Base-by-base conservation (phyloP, 768 basidiomycete species). In the Rhodosporidiobolus odoratus region DNA sequence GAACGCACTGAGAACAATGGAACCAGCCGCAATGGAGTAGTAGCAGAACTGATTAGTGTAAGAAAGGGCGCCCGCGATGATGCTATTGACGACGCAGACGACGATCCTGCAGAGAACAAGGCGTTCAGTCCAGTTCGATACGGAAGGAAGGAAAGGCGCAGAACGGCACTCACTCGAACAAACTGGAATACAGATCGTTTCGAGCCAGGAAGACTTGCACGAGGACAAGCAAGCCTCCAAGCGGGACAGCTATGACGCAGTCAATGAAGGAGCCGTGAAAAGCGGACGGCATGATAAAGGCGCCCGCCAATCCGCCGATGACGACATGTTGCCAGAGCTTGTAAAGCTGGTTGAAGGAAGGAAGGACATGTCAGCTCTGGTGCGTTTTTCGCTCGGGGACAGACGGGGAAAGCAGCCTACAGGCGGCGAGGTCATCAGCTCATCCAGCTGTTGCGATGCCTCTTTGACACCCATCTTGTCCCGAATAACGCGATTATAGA, bases 231-330 rank as follows among this genome's bases (percentile, higher is more conserved):
- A 91, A 80, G n/a, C 84, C 85, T 19, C 91, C 91, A 27, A 93
- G 83, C 0, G 90, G 90, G 72, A 88, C 87, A 1, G 85, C 84
- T 32, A 86, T 81, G 34, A 91, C 79, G 25, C 84, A 83, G 78
- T 94, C 91, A 75, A 92, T 83, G 78, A 93, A 89, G 47, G 85
- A 86, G 0, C 89, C 90, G 37, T 82, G 83, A 78, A 90, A 91
- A 10, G 85, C 83, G 15, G n/a, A 34, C 1, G 38, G 53, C 30
- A 30, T 43, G 43, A 62, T 45, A 35, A 45, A 57, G 0, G 53
- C 63, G 41, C 63, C 54, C 23, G 69, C 41, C n/a, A 89, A 82
- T 15, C 88, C 90, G n/a, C 90, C 92, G 47, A 90, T 84, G 65
- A 91, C 62, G 60, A 88, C 79, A 32, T 85, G 81, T 77, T 87